Evolutionary conservation across 192 early-diverging fungal genomes (phyloP).

Genomic region (Lunasporangiospora selenospora): DNA sequence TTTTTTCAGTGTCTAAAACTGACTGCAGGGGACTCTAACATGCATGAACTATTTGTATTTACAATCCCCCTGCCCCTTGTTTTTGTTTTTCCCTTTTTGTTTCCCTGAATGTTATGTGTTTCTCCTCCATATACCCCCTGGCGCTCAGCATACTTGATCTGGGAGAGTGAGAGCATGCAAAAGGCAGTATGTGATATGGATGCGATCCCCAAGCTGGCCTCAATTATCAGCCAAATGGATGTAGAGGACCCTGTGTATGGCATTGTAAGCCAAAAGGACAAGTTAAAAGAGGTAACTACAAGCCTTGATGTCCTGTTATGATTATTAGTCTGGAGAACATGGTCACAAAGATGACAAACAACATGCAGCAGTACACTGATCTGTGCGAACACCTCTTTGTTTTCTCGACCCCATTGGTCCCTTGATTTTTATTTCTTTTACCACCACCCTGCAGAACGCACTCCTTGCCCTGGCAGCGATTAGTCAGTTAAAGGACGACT

Average conservation of each 20-base stretch:
- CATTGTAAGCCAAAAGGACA: constrained; percentile 58
- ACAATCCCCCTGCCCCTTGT: too few species aligned
- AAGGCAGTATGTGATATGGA: constrained; percentile 78
- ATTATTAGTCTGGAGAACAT: too few species aligned
- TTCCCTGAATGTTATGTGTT: too few species aligned
- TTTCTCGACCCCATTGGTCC: too few species aligned
- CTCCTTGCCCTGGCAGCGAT: constrained; percentile 75
- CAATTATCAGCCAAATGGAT: constrained; percentile 56
- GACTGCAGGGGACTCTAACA: too few species aligned
- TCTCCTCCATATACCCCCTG: too few species aligned
- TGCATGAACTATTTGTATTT: too few species aligned
- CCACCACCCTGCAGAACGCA: constrained; percentile 58
- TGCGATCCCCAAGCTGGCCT: constrained; percentile 68
- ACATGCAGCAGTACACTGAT: too few species aligned
- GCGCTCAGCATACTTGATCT: constrained; percentile 72
- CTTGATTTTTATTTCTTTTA: neutral
- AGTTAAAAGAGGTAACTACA: constrained; percentile 70
- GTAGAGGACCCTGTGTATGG: constrained; percentile 50
- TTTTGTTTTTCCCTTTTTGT: neutral
- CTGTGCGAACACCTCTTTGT: too few species aligned
- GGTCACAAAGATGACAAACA: too few species aligned
- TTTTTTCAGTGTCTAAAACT: too few species aligned
- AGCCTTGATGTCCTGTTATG: too few species aligned
- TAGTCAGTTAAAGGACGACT: constrained; percentile 73
- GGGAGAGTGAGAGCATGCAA: constrained; percentile 76